These are phyloP conservation scores for Guillardia theta DNA, from an alignment of 78 protist genomes.

Conservation along the genomic window DNA sequence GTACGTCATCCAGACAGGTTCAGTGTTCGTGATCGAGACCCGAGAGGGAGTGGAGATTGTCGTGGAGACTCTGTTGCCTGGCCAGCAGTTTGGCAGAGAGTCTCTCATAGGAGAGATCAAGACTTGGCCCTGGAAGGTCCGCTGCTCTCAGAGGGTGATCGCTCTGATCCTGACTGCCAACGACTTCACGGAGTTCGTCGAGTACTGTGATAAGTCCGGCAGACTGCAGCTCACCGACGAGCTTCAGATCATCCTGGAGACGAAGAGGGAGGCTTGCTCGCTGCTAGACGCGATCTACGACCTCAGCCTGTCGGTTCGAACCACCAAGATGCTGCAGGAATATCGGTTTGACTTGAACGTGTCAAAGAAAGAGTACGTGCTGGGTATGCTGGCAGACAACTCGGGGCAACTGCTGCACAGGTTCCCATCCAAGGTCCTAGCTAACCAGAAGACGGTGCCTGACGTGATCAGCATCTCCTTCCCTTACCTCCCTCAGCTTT, in stretches of 20 bases:
- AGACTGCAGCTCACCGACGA: too few species aligned
- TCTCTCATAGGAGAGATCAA: not conserved
- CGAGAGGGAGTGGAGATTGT: not conserved
- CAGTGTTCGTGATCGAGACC: not conserved
- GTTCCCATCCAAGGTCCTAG: too few species aligned
- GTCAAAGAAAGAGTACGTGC: not conserved
- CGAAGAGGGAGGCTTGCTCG: not conserved
- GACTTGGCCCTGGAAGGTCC: not conserved
- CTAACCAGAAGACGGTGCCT: too few species aligned
- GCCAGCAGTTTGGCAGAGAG: not conserved
- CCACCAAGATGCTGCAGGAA: not conserved
- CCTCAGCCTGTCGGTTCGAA: not conserved
- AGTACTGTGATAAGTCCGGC: not conserved
- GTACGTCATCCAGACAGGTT: not conserved
- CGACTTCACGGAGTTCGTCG: not conserved
- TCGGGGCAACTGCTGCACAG: too few species aligned
- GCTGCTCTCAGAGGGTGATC: not conserved
- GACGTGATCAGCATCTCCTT: not conserved
- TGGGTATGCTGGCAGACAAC: not conserved
- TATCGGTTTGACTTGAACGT: not conserved
- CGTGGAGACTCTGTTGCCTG: not conserved
- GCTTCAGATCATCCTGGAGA: slow-evolving; percentile 1
- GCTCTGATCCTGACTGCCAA: not conserved
- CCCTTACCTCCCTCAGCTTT: not conserved
- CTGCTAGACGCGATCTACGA: not conserved